phyloP scores from a whole-genome alignment of 257 asterid genomes.

The Linaria vulgaris region DNA sequence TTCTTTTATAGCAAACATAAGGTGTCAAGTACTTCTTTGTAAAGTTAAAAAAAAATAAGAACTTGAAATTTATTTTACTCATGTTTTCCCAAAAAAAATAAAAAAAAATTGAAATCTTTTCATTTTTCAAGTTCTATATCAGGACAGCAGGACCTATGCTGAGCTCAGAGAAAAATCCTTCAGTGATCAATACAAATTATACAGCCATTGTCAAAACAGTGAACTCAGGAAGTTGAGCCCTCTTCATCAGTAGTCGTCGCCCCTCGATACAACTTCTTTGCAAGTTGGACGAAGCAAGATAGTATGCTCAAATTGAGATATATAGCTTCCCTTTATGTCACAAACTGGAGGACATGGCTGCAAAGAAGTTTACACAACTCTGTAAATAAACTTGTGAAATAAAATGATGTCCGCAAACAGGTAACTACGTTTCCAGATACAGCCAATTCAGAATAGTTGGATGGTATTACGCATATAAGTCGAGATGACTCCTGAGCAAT shows the following conservation, averaged over 20 bases:
- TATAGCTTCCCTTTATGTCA: conserved; percentile 87
- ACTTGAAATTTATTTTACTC: too few species aligned
- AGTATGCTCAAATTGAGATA: conserved; percentile 95
- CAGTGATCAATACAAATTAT: conserved; percentile 7
- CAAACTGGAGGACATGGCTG: conserved; percentile 98
- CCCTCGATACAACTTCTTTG: conserved; percentile 96
- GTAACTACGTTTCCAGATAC: background rate
- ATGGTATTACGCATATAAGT: background rate
- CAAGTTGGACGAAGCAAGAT: conserved; percentile 98
- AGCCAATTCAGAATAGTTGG: background rate
- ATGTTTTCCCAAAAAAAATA: conserved; percentile 2
- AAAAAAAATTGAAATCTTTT: background rate
- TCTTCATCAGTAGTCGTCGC: conserved; percentile 77
- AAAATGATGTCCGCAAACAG: background rate
- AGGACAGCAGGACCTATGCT: too few species aligned
- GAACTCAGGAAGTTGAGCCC: background rate
- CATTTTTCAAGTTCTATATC: too few species aligned
- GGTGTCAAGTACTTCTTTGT: too few species aligned
- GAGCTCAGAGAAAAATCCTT: conserved; percentile 1
- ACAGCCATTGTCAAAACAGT: conserved; percentile 7
- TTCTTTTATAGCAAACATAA: too few species aligned
- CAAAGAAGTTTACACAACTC: conserved; percentile 29
- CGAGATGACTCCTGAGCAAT: background rate
- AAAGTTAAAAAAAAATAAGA: too few species aligned
- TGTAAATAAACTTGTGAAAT: conserved; percentile 2